Evolutionary conservation across 1,139 yeast species (phyloP), one percentile per base, ranked within the genome.

Genomic region (Lodderomyces metapsilosis): DNA sequence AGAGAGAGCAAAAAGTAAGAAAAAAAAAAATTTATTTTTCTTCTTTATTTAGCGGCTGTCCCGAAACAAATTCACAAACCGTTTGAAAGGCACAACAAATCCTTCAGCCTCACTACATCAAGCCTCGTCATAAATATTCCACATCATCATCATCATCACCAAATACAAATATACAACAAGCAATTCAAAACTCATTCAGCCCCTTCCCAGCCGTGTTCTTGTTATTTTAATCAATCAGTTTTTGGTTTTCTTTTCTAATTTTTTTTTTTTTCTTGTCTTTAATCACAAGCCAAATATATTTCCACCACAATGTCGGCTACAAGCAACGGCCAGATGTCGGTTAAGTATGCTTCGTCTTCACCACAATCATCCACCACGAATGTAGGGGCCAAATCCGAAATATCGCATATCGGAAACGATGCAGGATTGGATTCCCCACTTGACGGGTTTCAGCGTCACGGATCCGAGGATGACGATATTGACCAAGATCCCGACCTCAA

Each of bases 251-350:
- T 28, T 7, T 28, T 15, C 9, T 7, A 15, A 28, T 15, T 15
- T 28, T 28, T 28, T 13, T 28, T 15, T 28, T 28, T 28, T 6
- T 11, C 15, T 28, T 13, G n/a, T 6, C n/a, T 27, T 27, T 13
- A 4, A n/a, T 13, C 18, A 28, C 32, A n/a, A n/a, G n/a, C n/a
- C n/a, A n/a, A n/a, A n/a, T n/a, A n/a, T n/a, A n/a, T n/a, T n/a
- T n/a, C n/a, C n/a, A n/a, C n/a, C n/a, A 28, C 32, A 28, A 28
- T 28, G 32, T 28, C 32, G 32, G 32, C 15, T 28, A 28, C 12
- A 28, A 28, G n/a, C 32, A 28, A 28, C 32, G n/a, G n/a, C 12
- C n/a, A 15, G 9, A n/a, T 3, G 11, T 28, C 32, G 32, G 18
- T 28, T 28, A 18, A 28, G 5, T 28, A 28, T 15, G 3, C 32